phyloP scores from a whole-genome alignment of 108 stramenopile species.

The Skeletonema costatum region DNA sequence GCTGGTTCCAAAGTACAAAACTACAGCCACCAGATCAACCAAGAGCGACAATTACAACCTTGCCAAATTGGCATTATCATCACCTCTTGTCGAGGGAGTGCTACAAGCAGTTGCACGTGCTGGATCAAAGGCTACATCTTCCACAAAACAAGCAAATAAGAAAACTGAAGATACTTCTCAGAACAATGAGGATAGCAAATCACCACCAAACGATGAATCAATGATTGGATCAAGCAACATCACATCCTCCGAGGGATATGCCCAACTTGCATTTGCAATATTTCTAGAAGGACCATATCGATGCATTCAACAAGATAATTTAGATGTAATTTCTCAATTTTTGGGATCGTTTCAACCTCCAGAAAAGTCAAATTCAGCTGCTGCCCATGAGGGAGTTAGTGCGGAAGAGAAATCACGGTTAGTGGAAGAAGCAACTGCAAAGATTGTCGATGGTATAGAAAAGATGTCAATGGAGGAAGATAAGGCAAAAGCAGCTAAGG shows the following conservation, averaged over 20 bases:
- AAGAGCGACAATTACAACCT: neutral
- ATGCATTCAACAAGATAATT: conserved; percentile 45
- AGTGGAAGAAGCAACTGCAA: conserved; percentile 32
- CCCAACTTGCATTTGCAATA: conserved; percentile 42
- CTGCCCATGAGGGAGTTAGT: neutral
- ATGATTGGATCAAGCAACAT: conserved; percentile 26
- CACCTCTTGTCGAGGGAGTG: conserved; percentile 46
- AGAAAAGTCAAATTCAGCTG: neutral
- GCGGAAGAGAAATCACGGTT: conserved; percentile 18
- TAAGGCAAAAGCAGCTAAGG: neutral
- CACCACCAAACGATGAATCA: conserved; percentile 3
- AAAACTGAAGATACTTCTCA: neutral
- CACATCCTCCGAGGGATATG: conserved; percentile 45
- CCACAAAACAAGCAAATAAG: neutral
- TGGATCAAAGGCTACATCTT: conserved; percentile 12
- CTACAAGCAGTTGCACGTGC: conserved; percentile 44
- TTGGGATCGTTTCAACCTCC: conserved; percentile 46
- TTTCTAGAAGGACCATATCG: conserved; percentile 47
- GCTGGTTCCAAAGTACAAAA: conserved; percentile 20
- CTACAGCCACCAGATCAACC: neutral
- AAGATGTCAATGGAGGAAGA: conserved; percentile 24
- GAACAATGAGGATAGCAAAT: neutral
- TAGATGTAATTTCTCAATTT: conserved; percentile 21
- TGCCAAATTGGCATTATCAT: conserved; percentile 29
- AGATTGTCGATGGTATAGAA: conserved; percentile 30